These are phyloP conservation scores for Trifolium pratense DNA, from an alignment of 306 rosid species.

Conservation along the genomic window DNA sequence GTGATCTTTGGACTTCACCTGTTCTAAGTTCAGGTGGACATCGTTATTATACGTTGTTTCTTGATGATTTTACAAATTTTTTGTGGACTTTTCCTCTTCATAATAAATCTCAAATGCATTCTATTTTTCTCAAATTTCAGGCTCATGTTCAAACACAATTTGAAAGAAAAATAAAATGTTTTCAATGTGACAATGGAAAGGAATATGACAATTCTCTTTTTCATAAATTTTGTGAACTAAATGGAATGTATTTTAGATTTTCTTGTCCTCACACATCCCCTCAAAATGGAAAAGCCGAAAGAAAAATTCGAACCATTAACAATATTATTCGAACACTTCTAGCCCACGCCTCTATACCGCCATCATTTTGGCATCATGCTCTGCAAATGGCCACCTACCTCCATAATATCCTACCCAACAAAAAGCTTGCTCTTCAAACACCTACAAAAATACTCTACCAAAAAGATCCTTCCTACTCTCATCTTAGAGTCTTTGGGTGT, in stretches of 20 bases:
- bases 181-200: not conserved
- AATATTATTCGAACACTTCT: not conserved
- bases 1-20: not conserved
- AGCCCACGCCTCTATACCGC: not conserved
- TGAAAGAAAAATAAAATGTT: not conserved
- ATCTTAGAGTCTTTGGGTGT: not conserved
- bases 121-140: not conserved
- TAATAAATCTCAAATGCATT: not conserved
- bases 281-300: not conserved
- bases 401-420: not conserved
- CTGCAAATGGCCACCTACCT: not conserved
- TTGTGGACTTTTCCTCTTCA: not conserved
- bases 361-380: not conserved
- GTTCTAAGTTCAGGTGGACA: not conserved
- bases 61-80: too few species aligned
- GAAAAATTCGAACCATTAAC: not conserved
- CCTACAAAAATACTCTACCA: constrained; percentile 5
- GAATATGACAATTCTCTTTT: not conserved
- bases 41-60: not conserved
- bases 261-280: not conserved
- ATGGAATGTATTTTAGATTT: not conserved
- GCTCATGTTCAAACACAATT: not conserved
- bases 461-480: not conserved
- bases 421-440: not conserved
- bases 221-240: not conserved